Evolutionary conservation across 495 filamentous ascomycete species (phyloP), one percentile per base, ranked within the genome.

Genomic region (Massariosphaeria phaeospora): DNA sequence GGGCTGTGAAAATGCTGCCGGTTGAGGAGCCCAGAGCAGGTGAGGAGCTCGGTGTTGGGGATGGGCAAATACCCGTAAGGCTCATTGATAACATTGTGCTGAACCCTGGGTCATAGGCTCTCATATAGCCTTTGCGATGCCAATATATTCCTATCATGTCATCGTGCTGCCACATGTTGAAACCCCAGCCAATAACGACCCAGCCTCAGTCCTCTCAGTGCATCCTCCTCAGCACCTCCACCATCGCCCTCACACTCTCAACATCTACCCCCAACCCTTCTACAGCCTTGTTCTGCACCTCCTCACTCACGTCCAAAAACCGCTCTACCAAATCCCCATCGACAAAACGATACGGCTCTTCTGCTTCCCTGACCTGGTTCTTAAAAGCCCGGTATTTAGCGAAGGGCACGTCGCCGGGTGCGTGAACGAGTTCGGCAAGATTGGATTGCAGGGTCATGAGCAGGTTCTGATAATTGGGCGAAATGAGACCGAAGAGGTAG

Each of bases 51-150:
- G 82, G 82, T 8, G 67, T 88, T 33, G 88, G 88, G 5, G 80
- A 81, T 60, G 86, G 83, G 23, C 74, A 74, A 20, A 82, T 83
- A 0, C 75, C 88, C 6, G 93, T 98, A 17, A 77, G 93, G 48
- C 70, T 98, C 66, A 96, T 98, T 67, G 93, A 98, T 66, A 98
- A 98, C 62, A 82, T 97, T 62, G 85, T 94, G 9, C 54, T 75
- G 13, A 18, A 60, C 45, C 69, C 70, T 30, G 34, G 40, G 1
- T 17, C 20, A n/a, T 56, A 36, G 13, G 6, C 3, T 31, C 13
- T 5, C 24, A n/a, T n/a, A n/a, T n/a, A n/a, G n/a, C n/a, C n/a
- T n/a, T n/a, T n/a, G n/a, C n/a, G n/a, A n/a, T n/a, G n/a, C n/a
- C n/a, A n/a, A n/a, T n/a, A n/a, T n/a, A n/a, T n/a, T n/a, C n/a